phyloP scores from a whole-genome alignment of 2,329 filamentous ascomycete species.

The Colletotrichum siamense region DNA sequence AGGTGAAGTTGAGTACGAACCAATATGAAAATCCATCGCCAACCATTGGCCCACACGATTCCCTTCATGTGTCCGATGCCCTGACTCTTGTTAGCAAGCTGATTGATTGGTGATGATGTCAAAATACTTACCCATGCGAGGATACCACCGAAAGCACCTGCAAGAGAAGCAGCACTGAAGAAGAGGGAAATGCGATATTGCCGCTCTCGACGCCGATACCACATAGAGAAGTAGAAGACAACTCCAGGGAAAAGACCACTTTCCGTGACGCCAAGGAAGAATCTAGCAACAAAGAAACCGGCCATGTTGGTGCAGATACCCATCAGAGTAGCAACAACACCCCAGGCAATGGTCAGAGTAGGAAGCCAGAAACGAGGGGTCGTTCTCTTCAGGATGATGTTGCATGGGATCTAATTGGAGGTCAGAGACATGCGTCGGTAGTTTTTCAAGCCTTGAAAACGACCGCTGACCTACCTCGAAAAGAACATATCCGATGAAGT shows the following conservation, averaged over 20 bases:
- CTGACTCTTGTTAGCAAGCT: conserved; percentile 26
- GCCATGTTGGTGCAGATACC: conserved; percentile 55
- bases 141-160: conserved; percentile 62
- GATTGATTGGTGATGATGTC: rapidly evolving
- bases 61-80: conserved; percentile 61
- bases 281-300: conserved; percentile 58
- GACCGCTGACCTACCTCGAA: conserved; percentile 48
- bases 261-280: conserved; percentile 62
- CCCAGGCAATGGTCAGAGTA: conserved; percentile 61
- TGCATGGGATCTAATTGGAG: conserved; percentile 58
- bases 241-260: conserved; percentile 58
- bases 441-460: rapidly evolving
- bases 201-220: conserved; percentile 60
- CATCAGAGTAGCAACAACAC: conserved; percentile 56
- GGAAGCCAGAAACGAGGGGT: conserved; percentile 63
- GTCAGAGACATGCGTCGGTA: not conserved
- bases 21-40: conserved; percentile 67
- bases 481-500: conserved; percentile 66
- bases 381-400: conserved; percentile 66
- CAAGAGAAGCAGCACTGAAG: conserved; percentile 59
- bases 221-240: conserved; percentile 57
- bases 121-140: conserved; percentile 51
- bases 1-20: conserved; percentile 31
- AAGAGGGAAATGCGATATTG: conserved; percentile 62
- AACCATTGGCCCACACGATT: conserved; percentile 56